phyloP scores from a whole-genome alignment of 768 basidiomycete genomes.

The Tubosaeta sp. region DNA sequence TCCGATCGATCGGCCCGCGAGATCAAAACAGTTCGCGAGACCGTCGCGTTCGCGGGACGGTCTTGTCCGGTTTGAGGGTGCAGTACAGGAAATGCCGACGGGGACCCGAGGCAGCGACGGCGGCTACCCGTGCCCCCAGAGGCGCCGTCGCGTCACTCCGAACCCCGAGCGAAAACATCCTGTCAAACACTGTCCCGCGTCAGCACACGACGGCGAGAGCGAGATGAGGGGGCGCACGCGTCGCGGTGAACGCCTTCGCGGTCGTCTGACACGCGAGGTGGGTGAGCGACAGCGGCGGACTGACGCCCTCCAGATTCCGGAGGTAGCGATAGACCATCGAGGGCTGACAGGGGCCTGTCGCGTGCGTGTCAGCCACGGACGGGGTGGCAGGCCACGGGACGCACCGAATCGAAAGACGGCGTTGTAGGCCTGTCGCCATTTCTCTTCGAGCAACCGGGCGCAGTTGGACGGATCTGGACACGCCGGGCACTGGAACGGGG shows the following conservation, averaged over 20 bases:
- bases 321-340: constrained; percentile 93
- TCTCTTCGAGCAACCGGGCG: constrained; percentile 84
- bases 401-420: constrained; percentile 83
- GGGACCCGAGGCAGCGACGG: constrained; percentile 65
- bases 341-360: constrained; percentile 74
- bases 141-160: constrained; percentile 65
- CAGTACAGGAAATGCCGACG: constrained; percentile 85
- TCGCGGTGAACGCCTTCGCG: constrained; percentile 85
- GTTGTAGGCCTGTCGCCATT: constrained; percentile 87
- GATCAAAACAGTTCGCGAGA: constrained; percentile 35
- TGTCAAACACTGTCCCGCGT: constrained; percentile 67
- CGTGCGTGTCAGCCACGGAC: background rate
- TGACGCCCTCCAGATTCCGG: constrained; percentile 85
- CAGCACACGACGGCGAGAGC: background rate
- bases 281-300: constrained; percentile 79
- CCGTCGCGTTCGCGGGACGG: constrained; percentile 40
- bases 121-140: constrained; percentile 60
- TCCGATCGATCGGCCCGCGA: too few species aligned
- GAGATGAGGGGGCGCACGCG: constrained; percentile 33
- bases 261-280: constrained; percentile 86
- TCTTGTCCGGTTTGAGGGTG: constrained; percentile 59
- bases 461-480: constrained; percentile 80
- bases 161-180: constrained; percentile 84
- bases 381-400: background rate
- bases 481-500: constrained; percentile 57